Evolutionary conservation across 192 early-diverging fungal genomes (phyloP), one percentile per base, ranked within the genome.

Genomic region (Podila verticillata): DNA sequence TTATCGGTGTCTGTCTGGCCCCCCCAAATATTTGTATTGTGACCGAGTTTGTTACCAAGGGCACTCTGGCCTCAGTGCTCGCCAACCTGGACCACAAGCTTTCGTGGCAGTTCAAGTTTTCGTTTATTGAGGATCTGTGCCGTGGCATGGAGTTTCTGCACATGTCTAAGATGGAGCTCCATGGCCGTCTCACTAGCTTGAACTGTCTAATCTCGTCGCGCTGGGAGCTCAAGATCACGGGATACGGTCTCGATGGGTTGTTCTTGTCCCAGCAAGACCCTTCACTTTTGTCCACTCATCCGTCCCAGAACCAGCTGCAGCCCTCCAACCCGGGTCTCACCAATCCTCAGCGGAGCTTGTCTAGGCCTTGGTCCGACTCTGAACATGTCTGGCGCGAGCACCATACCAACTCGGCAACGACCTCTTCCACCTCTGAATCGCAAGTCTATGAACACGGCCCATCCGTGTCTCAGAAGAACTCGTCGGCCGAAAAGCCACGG

Each of bases 81-180:
- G 82, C 82, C 57, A 86, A 86, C 48, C 61, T 35, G 29, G 84
- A 86, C 17, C 68, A 82, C 60, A 72, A 82, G 58, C 74, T 86
- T 24, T 68, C 84, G 10, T 86, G 84, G 84, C 73, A 84, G 1
- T 86, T 86, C 70, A 81, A 79, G 65, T 84, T 83, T 47, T 83
- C 82, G 4, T 73, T 86, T 30, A 86, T 86, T 48, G 75, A 83
- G 24, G 84, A 86, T 63, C 64, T 86, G 4, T 69, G 83, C 10
- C 66, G 75, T 35, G 84, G 82, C 22, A 86, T 86, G 84, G 70
- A 73, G 48, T 86, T 86, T 54, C 63, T 86, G 31, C 84, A 86
- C 65, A 77, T 81, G 70, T 83, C 82, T 13, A 86, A 84, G 56
- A 75, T 86, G 48, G 65, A 35, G 22, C 63, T 75, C 31, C 84